These are phyloP conservation scores for Fusarium metavorans DNA, from an alignment of 2,329 filamentous ascomycete species.

Conservation along the genomic window DNA sequence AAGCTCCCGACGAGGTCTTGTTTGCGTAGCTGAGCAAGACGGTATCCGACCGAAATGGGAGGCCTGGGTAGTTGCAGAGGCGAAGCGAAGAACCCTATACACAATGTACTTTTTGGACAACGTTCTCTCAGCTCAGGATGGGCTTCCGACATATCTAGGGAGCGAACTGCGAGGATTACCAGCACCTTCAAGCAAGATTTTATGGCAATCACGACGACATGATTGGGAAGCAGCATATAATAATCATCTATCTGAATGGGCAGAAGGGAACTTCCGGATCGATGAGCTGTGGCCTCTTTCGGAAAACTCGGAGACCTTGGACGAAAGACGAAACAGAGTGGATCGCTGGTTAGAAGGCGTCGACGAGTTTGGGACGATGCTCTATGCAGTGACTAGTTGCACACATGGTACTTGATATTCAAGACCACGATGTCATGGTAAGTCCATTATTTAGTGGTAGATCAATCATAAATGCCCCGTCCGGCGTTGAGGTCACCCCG, in stretches of 20 bases:
- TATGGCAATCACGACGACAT: conserved; percentile 57
- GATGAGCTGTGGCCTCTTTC: conserved; percentile 63
- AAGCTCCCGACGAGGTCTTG: conserved; percentile 54
- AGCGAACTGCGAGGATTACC: conserved; percentile 60
- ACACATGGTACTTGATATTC: conserved; percentile 52
- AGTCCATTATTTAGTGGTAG: background rate
- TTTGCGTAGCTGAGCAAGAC: conserved; percentile 56
- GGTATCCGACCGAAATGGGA: conserved; percentile 61
- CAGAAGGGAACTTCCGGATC: conserved; percentile 55
- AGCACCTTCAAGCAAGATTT: conserved; percentile 53
- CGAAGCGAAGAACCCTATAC: conserved; percentile 64
- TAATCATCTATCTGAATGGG: conserved; percentile 56
- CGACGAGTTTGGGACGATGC: conserved; percentile 66
- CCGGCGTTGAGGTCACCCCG: background rate
- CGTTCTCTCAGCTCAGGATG: conserved; percentile 57
- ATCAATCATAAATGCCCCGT: background rate
- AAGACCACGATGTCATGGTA: background rate
- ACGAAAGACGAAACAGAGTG: conserved; percentile 52
- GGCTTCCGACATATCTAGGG: conserved; percentile 60
- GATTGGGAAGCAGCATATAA: conserved; percentile 61
- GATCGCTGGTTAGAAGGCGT: conserved; percentile 62
- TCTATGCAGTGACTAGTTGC: conserved; percentile 61
- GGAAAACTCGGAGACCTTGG: conserved; percentile 46
- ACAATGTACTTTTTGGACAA: conserved; percentile 67
- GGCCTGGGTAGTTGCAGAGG: conserved; percentile 64